Evolutionary conservation across 2,329 filamentous ascomycete genomes (phyloP).

Genomic region (Colletotrichum sidae): DNA sequence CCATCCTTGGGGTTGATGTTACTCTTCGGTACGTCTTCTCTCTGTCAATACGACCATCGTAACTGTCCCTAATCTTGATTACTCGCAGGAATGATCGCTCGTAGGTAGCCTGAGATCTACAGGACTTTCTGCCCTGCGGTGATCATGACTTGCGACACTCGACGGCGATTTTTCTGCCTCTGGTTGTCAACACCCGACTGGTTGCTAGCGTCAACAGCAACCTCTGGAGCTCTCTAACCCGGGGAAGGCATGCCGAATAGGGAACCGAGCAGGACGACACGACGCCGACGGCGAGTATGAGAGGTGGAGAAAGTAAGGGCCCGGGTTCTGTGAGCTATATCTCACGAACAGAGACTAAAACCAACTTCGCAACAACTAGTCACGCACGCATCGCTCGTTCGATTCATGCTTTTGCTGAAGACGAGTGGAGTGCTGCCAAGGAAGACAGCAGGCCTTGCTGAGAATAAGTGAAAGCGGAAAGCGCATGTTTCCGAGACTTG

Average conservation of each 20-base stretch:
- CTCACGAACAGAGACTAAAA: conserved; percentile 7
- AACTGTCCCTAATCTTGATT: conserved; percentile 1
- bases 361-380: conserved; percentile 19
- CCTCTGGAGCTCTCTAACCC: conserved; percentile 18
- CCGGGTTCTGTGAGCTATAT: conserved; percentile 29
- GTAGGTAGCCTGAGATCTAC: conserved; percentile 15
- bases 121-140: conserved; percentile 1
- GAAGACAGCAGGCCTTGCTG: conserved; percentile 1
- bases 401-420: conserved; percentile 20
- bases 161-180: conserved; percentile 7
- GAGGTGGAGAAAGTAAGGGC: conserved; percentile 26
- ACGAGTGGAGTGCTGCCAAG: conserved; percentile 28
- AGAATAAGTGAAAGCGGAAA: background rate
- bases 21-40: conserved; percentile 7
- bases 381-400: conserved; percentile 11
- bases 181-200: background rate
- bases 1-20: conserved; percentile 4
- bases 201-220: background rate
- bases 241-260: conserved; percentile 25
- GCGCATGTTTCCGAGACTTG: conserved; percentile 1
- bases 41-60: conserved; percentile 16
- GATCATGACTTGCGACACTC: too few relatives aligned
- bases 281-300: conserved; percentile 12
- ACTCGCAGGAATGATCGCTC: conserved; percentile 6
- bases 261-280: conserved; percentile 20